Evolutionary conservation across 1,284 basidiomycete genomes (phyloP), one percentile per base, ranked within the genome.

Genomic region (Sphagnurus paluster): DNA sequence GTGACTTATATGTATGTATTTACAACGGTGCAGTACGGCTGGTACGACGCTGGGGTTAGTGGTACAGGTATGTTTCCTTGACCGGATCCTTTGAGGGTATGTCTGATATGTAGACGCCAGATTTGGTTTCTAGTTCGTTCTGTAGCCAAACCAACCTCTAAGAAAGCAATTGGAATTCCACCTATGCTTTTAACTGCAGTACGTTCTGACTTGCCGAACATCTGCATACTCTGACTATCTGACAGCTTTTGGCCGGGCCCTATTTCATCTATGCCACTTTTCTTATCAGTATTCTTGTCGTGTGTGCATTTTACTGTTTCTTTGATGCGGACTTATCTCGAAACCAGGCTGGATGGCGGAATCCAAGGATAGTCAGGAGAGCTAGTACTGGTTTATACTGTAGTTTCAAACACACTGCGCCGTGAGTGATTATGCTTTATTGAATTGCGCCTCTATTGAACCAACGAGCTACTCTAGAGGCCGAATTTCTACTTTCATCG

Each of bases 71-170:
- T 29, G 34, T 6, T 16, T 25, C 23, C 20, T 43, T 26, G 2
- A 23, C 14, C 24, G 28, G 13, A 19, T 25, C 14, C 10, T 23
- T 8, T 16, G 5, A 7, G 8, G 14, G 21, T 37, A 7, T 20
- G 26, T 19, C 30, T 23, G 16, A 20, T 23, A 5, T 24, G 17
- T 9, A n/a, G 3, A 9, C 32, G 13, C 13, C 20, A 53, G 51
- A 48, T 53, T 2, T 49, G 51, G 51, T 49, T 47, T 24, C 26
- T 49, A 2, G 47, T 53, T 14, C 40, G 47, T 29, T 46, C 51
- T n/a, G 33, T 43, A 10, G 24, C 39, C 9, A 41, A 32, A 5
- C 13, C 40, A 11, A 40, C 21, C 21, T 29, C 46, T 8, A 28
- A 40, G 4, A 41, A 37, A 16, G 17, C 17, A 44, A 38, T 40